These are phyloP conservation scores for Kandelia obovata DNA, from an alignment of 345 rosid species.

Conservation along the genomic window DNA sequence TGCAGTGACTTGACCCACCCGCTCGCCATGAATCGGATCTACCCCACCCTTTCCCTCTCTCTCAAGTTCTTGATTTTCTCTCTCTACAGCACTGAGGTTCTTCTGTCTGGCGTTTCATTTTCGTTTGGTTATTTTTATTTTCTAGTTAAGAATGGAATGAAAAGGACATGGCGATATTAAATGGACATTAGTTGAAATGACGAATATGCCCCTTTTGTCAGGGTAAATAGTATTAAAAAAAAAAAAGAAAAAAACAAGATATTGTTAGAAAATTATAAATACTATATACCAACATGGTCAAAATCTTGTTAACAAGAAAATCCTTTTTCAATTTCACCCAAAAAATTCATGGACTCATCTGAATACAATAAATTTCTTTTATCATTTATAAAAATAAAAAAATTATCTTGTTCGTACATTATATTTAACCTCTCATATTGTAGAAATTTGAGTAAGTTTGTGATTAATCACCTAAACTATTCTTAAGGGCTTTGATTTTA, in stretches of 20 bases:
- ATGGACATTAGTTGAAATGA: slow-evolving; percentile 27
- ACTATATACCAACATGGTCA: not conserved
- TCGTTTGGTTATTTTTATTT: not conserved
- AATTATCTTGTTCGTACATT: too few species aligned
- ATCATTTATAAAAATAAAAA: too few species aligned
- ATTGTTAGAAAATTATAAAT: not conserved
- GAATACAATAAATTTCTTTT: too few species aligned
- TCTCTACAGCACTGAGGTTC: slow-evolving; percentile 14
- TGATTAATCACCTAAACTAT: too few species aligned
- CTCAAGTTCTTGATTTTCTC: slow-evolving; percentile 18
- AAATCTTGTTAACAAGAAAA: too few species aligned
- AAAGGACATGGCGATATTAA: slow-evolving; percentile 41
- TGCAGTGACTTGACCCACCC: slow-evolving; percentile 92
- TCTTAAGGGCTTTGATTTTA: too few species aligned
- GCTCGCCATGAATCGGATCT: slow-evolving; percentile 48
- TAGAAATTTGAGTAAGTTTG: too few species aligned
- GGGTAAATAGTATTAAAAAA: not conserved
- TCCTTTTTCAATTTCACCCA: too few species aligned
- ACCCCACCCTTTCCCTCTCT: not conserved
- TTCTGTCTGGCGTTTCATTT: not conserved
- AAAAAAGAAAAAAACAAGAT: not conserved
- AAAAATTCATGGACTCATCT: too few species aligned
- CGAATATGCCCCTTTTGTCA: slow-evolving; percentile 21
- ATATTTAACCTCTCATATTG: too few species aligned
- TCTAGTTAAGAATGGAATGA: slow-evolving; percentile 6